Evolutionary conservation across 768 basidiomycete genomes (phyloP), one percentile per base, ranked within the genome.

Genomic region (Mycena maculata): DNA sequence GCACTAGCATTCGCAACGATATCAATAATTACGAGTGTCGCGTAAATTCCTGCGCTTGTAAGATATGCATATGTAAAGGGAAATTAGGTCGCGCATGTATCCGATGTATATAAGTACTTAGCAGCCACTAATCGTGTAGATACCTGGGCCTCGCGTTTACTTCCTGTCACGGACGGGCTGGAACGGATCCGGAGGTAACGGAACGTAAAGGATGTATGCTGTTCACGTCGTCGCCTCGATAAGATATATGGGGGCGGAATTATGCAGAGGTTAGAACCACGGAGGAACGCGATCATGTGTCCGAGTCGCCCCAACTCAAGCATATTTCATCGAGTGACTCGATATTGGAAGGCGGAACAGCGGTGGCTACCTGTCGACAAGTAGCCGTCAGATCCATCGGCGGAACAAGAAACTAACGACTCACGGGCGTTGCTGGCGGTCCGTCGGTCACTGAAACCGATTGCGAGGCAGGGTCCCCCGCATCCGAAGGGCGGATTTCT

Each of bases 301-400:
- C 49, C 5, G 54, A 58, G 45, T 70, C 69, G 52, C 65, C 69
- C 69, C 69, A 71, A 30, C 59, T 71, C 53, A 63, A 30, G 54
- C 69, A 71, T 33, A 71, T 64, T 54, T 71, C 65, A 23, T 71
- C 58, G 15, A 71, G 62, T n/a, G 69, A 58, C 15, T 60, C 41
- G 3, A 60, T 36, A 13, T 44, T 20, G n/a, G 60, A 56, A 18
- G 50, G 50, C 4, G 64, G 23, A 2, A 6, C 22, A 23, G 30
- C 30, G 23, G 65, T 28, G 7, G 63, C 11, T 16, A n/a, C 56
- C 65, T 59, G 61, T 45, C 13, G 39, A 42, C 23, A 55, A 22
- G 47, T 4, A 12, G 30, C 13, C 28, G 27, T 54, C 10, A 56
- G 28, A 27, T 10, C 27, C 11, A 25, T 47, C 5, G 16, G 11